Base-by-base conservation (phyloP, 805 yeast species). In the Komagataella populi region DNA sequence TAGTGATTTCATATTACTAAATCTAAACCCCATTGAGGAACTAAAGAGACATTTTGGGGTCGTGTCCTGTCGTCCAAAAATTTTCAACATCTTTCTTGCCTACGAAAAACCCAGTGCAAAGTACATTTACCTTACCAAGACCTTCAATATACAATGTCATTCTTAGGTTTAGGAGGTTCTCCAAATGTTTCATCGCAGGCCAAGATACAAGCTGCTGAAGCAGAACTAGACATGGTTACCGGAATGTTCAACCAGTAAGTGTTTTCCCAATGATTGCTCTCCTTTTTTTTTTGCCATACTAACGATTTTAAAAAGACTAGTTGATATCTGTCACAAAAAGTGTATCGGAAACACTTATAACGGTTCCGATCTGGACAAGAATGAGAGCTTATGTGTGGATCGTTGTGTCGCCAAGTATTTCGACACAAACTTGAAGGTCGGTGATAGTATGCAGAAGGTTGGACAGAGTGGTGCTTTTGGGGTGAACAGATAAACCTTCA, bases 361-460 rank as follows among this genome's bases (percentile, higher is more conserved):
- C 50, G 90, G 87, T 51, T 84, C 88, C 52, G 89, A 82, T 22
- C 73, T 90, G 55, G 77, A 74, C 70, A 87, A 85, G 71, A 80
- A 74, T 59, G 97, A 90, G 70, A 80, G 88, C 48, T 71, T 86
- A 48, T 90, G 98, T 69, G 75, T 90, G 56, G 98, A 90, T 71
- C 84, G 96, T 77, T 90, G 98, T 74, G 98, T 90, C 53, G 80
- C 93, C 60, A 90, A 90, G 69, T 90, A 90, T 70, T 90, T 90
- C 61, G 96, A 87, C 61, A 87, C 95, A 57, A 90, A 90, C 66
- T 93, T 88, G 56, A 86, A 87, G 70, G 96, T 90, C 55, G 96
- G 96, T 60, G 97, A 90, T 55, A 63, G 66, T 49, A 68, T 68
- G 71, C 71, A 68, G 59, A 46, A 61, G n/a, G 59, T 68, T 48